Conservation (phyloP, 768 basidiomycete genomes). For the Trametes elegans region DNA sequence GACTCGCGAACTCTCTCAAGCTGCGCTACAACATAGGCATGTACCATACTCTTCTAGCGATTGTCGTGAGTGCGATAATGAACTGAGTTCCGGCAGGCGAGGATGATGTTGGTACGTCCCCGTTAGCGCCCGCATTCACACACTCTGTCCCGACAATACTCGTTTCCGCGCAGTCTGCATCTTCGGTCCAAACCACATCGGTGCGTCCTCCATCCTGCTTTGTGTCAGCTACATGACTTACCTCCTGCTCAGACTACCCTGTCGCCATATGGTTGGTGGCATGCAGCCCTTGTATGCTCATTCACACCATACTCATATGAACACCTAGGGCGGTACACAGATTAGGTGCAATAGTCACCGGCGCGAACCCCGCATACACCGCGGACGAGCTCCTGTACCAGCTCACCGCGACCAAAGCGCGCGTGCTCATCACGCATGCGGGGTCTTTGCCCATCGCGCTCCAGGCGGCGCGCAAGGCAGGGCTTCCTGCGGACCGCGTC, state of each 20-base stretch:
- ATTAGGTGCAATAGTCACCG: slow-evolving; percentile 54
- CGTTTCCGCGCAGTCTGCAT: slow-evolving; percentile 46
- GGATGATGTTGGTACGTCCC: slow-evolving; percentile 47
- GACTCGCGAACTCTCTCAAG: slow-evolving; percentile 47
- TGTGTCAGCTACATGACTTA: background rate
- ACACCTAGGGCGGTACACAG: slow-evolving; percentile 45
- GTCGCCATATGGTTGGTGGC: slow-evolving; percentile 24
- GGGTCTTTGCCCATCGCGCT: slow-evolving; percentile 23
- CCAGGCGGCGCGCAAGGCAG: slow-evolving; percentile 22
- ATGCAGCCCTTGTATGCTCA: background rate
- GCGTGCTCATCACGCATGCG: slow-evolving; percentile 27
- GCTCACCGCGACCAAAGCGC: slow-evolving; percentile 27
- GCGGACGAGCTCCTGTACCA: slow-evolving; percentile 33
- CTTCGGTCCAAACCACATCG: slow-evolving; percentile 52
- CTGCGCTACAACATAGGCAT: slow-evolving; percentile 43
- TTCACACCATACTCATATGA: background rate
- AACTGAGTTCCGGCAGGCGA: slow-evolving; percentile 35
- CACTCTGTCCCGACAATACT: background rate
- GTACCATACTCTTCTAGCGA: slow-evolving; percentile 5
- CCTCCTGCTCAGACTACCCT: slow-evolving; percentile 22
- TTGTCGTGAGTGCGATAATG: background rate
- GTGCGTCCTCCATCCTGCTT: slow-evolving; percentile 5
- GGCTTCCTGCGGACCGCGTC: slow-evolving; percentile 25
- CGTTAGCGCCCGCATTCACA: background rate
- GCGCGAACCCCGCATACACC: slow-evolving; percentile 33